Evolutionary conservation across 176 grass and related monocot genomes (phyloP), one percentile per base, ranked within the genome.

Genomic region (Miscanthus lutarioriparius): DNA sequence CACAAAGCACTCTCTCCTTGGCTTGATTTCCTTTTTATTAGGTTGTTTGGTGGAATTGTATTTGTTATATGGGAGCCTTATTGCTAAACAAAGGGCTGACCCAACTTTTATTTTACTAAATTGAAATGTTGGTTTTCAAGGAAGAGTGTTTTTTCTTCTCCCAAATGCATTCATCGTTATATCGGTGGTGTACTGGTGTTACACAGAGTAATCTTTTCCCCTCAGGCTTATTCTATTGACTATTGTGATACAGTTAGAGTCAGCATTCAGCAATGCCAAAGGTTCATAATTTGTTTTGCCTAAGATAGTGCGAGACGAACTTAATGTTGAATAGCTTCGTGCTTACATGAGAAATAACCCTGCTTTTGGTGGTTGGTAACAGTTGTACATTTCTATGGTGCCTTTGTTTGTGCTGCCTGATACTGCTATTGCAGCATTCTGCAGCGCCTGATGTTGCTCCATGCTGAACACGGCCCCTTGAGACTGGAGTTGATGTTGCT

Each of bases 1-100:
- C 38, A 61, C 38, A 82, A 70, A 72, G 59, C 53, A 65, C 53
- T 76, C 63, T 54, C 64, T 74, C n/a, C 32, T 70, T 65, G 36
- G 36, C 13, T 80, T 83, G 62, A 37, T 87, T 75, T 59, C 2
- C 2, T 16, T 3, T 23, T 69, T 62, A n/a, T 41, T 62, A 6
- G 25, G 26, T 25, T 84, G 59, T 87, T 48, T 33, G 10, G 30
- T 47, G 38, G 63, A 35, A 74, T 67, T 28, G 37, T 40, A 9
- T 36, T 7, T 48, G 56, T 38, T 80, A 70, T 72, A 6, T 75
- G 61, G n/a, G 68, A 64, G 32, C 17, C 10, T 30, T 61, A 67
- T 37, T 72, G 5, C 75, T 62, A 0, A 36, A 72, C 5, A 58
- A 58, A 56, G n/a, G 74, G 8, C 1, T 27, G 15, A n/a, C 1